Base-by-base conservation (phyloP, 192 early-diverging fungal species). In the Coemansia sp. region DNA sequence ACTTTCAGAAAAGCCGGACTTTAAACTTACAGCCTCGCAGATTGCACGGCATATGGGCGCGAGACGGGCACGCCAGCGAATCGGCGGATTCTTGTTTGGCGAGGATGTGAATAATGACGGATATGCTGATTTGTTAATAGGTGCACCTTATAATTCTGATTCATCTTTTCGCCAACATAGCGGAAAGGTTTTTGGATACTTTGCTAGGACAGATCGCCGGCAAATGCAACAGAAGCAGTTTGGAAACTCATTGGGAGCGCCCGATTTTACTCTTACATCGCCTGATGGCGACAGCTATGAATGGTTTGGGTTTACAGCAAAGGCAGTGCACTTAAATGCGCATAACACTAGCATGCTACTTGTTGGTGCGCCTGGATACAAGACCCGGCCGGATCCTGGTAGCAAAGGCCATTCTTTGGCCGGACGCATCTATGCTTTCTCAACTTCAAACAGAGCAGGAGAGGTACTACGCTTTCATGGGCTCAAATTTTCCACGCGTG, bases 41-140 rank as follows among this genome's bases (percentile, higher is more conserved):
- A 65, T 82, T 6, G 65, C 71, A 20, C 4, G 3, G 5, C 25
- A 74, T 24, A 82, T 46, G 20, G 65, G 51, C 32, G 53, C 63
- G 9, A 60, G 54, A 19, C 64, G 67, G 61, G 55, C 73, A 20
- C 53, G 64, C 56, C 70, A 65, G 51, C 67, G 63, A 29, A 72
- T 79, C 42, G 74, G 78, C 29, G 71, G 68, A 6, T 70, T 77
- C 7, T 27, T 93, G 36, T 71, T 68, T 39, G 88, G 85, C 5
- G 62, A 85, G 50, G 90, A 93, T 73, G 46, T 92, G 32, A 78
- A 89, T 56, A 82, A 82, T 51, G 84, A 91, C 61, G 88, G 88
- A 4, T 84, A 64, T 30, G 70, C 61, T n/a, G 92, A 93, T 68
- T 68, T 93, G 24, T 39, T 91, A 0, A 68, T 91, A 21, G 90